phyloP scores from a whole-genome alignment of 768 basidiomycete species.

The Goffeauzyma gilvescens region DNA sequence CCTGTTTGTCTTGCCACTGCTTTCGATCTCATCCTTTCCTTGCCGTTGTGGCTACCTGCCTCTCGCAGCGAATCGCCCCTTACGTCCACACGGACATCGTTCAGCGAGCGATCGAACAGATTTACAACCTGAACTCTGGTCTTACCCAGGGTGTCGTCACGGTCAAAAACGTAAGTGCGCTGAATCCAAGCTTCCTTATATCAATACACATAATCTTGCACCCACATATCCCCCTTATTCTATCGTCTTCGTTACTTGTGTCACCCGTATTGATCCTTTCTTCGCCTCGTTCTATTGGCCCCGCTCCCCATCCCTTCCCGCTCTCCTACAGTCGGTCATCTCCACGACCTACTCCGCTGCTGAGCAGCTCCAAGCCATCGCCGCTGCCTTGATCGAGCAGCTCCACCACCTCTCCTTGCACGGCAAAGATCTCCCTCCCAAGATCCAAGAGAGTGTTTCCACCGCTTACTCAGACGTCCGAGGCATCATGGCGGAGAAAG shows the following conservation, averaged over 20 bases:
- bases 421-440: slow-evolving; percentile 7
- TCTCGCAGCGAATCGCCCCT: slow-evolving; percentile 5
- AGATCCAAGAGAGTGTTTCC: slow-evolving; percentile 6
- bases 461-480: slow-evolving; percentile 8
- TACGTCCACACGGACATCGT: slow-evolving; percentile 9
- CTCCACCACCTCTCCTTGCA: slow-evolving; percentile 1
- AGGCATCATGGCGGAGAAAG: slow-evolving; percentile 3
- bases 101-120: slow-evolving; percentile 6
- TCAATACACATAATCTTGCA: no score
- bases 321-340: slow-evolving; percentile 2
- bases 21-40: no score
- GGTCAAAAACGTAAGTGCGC: slow-evolving; percentile 10
- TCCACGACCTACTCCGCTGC: slow-evolving; percentile 3
- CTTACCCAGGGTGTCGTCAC: slow-evolving; percentile 1
- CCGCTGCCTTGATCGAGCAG: slow-evolving; percentile 5
- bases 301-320: no score
- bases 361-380: slow-evolving; percentile 6
- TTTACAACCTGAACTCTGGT: slow-evolving; percentile 6
- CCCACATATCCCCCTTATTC: no score
- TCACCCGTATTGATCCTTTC: no score
- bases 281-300: no score
- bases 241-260: no score
- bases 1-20: no score
- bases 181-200: no score
- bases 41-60: not conserved